A percentile compares a stretch with the other conserved stretches of the same genome.
Evolutionary conservation across 768 basidiomycete species (phyloP).

Genomic region (Exsudoporus frostii): DNA sequence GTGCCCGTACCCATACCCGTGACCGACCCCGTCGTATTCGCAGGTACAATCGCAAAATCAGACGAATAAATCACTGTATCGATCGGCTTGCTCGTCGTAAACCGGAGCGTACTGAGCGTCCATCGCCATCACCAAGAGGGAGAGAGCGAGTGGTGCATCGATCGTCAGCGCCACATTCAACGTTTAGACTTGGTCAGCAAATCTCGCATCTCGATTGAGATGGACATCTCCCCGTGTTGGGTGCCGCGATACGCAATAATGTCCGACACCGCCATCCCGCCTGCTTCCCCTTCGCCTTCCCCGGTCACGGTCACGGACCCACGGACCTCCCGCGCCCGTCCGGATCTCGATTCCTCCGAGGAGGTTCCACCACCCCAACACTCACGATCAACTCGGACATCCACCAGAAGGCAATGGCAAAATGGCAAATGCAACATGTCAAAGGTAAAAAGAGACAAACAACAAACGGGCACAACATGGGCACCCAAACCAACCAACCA

Average conservation of each 20-base stretch:
- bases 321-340: neutral
- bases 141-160: neutral
- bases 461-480: neutral
- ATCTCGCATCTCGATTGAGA: slow-evolving; percentile 13
- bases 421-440: neutral
- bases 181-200: neutral
- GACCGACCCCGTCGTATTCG: slow-evolving; percentile 8
- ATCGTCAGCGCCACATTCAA: slow-evolving; percentile 1
- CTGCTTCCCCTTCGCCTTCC: slow-evolving; percentile 1
- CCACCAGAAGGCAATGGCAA: neutral
- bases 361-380: neutral
- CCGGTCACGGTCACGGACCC: slow-evolving; percentile 8
- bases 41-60: slow-evolving; percentile 43
- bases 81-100: slow-evolving; percentile 26
- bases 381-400: slow-evolving; percentile 13
- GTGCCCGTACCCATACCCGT: neutral
- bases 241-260: neutral
- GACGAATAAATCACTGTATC: slow-evolving; percentile 45
- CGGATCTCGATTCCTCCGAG: slow-evolving; percentile 21
- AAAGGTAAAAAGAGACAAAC: neutral
- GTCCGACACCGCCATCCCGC: slow-evolving; percentile 13
- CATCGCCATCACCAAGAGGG: neutral
- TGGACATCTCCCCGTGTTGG: neutral
- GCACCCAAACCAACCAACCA: neutral
- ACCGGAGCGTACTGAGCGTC: slow-evolving; percentile 29